phyloP scores from a whole-genome alignment of 2,329 filamentous ascomycete species.

The Monosporascus sp. region DNA sequence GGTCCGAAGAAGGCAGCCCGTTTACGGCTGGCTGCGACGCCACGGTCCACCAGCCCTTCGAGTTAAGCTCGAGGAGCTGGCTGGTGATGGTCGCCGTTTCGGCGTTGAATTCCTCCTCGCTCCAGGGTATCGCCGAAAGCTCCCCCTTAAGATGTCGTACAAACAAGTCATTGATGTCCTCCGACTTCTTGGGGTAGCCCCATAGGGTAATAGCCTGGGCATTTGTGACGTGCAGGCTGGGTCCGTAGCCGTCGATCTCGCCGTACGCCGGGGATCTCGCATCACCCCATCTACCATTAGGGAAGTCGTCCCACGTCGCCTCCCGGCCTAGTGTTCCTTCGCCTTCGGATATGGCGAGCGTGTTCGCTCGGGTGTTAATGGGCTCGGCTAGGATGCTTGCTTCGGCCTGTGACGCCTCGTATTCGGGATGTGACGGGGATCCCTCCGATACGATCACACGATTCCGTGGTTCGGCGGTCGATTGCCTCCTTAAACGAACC shows the following conservation, averaged over 20 bases:
- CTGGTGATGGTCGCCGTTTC: constrained; percentile 79
- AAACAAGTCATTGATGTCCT: constrained; percentile 78
- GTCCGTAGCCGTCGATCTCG: constrained; percentile 96
- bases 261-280: constrained; percentile 89
- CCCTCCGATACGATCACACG: constrained; percentile 73
- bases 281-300: constrained; percentile 93
- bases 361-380: constrained; percentile 76
- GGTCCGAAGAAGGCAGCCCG: constrained; percentile 69
- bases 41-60: constrained; percentile 89
- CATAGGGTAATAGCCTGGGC: constrained; percentile 78
- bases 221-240: constrained; percentile 89
- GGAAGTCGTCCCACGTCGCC: constrained; percentile 98
- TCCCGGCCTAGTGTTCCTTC: constrained; percentile 85
- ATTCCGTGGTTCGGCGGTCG: constrained; percentile 79
- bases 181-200: constrained; percentile 66
- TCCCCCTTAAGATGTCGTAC: constrained; percentile 74
- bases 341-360: constrained; percentile 89
- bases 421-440: constrained; percentile 54
- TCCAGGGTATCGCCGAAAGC: constrained; percentile 84
- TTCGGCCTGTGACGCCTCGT: constrained; percentile 71
- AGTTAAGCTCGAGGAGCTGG: constrained; percentile 71
- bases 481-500: constrained; percentile 57
- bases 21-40: constrained; percentile 94
- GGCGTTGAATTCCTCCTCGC: constrained; percentile 77
- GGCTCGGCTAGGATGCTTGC: constrained; percentile 70